phyloP scores from a whole-genome alignment of 345 rosid genomes.

The Acer yangbiense region DNA sequence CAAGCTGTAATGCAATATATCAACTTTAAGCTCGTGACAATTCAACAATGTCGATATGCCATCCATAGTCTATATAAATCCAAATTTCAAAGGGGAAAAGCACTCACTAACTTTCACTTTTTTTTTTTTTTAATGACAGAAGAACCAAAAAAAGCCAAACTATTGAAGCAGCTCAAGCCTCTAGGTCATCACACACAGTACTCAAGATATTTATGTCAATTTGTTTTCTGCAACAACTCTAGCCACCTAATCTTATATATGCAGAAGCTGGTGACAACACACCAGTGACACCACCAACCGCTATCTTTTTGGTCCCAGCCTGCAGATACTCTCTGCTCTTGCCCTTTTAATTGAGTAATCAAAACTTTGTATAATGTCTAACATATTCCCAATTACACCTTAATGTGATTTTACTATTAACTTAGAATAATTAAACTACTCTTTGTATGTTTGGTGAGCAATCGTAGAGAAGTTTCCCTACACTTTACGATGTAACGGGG shows the following conservation, averaged over 20 bases:
- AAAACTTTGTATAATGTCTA: background rate
- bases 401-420: background rate
- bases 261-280: slow-evolving; percentile 23
- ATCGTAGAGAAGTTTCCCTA: too few relatives aligned
- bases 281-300: background rate
- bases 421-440: background rate
- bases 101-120: background rate
- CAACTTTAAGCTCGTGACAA: background rate
- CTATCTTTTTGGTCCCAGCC: background rate
- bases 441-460: too few relatives aligned
- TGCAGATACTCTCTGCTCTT: background rate
- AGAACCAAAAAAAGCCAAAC: background rate
- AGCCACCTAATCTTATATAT: background rate
- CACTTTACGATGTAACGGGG: too few relatives aligned
- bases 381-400: background rate
- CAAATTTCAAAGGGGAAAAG: background rate
- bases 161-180: too few relatives aligned
- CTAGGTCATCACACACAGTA: too few relatives aligned
- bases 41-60: background rate
- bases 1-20: background rate
- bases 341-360: background rate
- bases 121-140: background rate
- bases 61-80: background rate
- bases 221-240: background rate
- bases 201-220: slow-evolving; percentile 10